Percentiles rank a stretch among this genome's conserved stretches.
phyloP scores from a whole-genome alignment of 2,329 filamentous ascomycete species.

The Fusarium foetens region DNA sequence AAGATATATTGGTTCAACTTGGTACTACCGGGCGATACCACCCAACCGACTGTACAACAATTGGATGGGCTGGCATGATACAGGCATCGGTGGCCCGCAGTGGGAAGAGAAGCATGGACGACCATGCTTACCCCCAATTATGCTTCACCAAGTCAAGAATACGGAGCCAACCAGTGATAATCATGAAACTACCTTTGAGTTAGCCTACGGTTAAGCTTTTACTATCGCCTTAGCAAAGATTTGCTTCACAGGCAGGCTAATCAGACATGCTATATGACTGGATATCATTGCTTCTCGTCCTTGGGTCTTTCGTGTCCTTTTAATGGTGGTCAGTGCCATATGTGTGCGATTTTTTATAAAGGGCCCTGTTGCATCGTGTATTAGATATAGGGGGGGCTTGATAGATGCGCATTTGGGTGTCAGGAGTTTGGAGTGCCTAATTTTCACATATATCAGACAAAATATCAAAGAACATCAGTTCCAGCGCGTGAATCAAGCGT shows the following conservation, averaged over 20 bases:
- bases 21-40: conserved; percentile 69
- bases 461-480: background rate
- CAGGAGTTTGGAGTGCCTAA: conserved; percentile 22
- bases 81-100: conserved; percentile 61
- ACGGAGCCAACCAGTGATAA: conserved; percentile 61
- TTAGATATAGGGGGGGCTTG: conserved; percentile 24
- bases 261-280: conserved; percentile 4
- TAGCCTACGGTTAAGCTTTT: conserved; percentile 51
- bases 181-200: conserved; percentile 51
- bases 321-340: conserved; percentile 2
- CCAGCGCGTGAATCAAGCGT: background rate
- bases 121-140: conserved; percentile 66
- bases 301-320: conserved; percentile 7
- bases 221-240: background rate
- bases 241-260: background rate
- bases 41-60: conserved; percentile 70
- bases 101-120: conserved; percentile 68
- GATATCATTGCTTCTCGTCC: conserved; percentile 15
- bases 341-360: conserved; percentile 34
- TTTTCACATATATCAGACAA: conserved; percentile 13
- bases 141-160: conserved; percentile 70
- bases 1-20: conserved; percentile 67
- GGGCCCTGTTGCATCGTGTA: conserved; percentile 31
- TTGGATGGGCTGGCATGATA: conserved; percentile 70
- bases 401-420: conserved; percentile 41